A percentile compares a stretch with the other conserved stretches of the same genome.
Evolutionary conservation across 1,284 basidiomycete species (phyloP).

Genomic region (Pseudozyma pruni): DNA sequence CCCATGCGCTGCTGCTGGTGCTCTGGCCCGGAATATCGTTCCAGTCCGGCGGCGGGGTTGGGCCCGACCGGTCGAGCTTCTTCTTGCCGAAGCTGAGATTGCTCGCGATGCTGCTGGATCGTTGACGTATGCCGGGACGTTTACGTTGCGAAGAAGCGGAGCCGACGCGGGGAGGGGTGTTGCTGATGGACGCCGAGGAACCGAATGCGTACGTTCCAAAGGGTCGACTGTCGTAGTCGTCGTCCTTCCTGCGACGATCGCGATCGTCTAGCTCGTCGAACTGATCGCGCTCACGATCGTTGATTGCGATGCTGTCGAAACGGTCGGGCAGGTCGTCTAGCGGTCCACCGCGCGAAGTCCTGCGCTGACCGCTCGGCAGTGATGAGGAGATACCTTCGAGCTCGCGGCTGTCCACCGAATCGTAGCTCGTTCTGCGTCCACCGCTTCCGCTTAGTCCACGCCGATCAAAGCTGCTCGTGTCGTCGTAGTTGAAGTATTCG

Average conservation of each 20-base stretch:
- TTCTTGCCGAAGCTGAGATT: constrained; percentile 45
- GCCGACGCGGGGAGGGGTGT: constrained; percentile 31
- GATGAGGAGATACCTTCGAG: background rate
- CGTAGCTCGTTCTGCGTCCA: constrained; percentile 26
- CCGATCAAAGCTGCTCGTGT: constrained; percentile 36
- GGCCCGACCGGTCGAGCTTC: constrained; percentile 32
- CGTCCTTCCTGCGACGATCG: constrained; percentile 14
- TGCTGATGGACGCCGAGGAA: constrained; percentile 29
- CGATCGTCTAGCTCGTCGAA: constrained; percentile 16
- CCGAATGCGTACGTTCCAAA: constrained; percentile 42
- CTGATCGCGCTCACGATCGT: constrained; percentile 14
- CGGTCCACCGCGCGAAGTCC: constrained; percentile 4
- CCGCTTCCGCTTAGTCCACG: constrained; percentile 28
- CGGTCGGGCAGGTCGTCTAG: constrained; percentile 30
- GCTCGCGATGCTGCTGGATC: constrained; percentile 41
- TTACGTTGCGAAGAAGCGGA: constrained; percentile 30
- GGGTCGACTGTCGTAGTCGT: constrained; percentile 28
- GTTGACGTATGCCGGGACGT: constrained; percentile 25
- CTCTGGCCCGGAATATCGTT: constrained; percentile 37
- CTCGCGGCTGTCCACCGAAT: constrained; percentile 45
- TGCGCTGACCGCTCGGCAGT: constrained; percentile 1
- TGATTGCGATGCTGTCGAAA: constrained; percentile 26
- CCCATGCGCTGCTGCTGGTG: constrained; percentile 19
- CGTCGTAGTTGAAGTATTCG: constrained; percentile 44
- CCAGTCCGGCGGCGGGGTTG: constrained; percentile 44